A percentile compares a stretch with the other conserved stretches of the same genome.
Evolutionary conservation across 2,329 filamentous ascomycete genomes (phyloP).

Genomic region (Colletotrichum trifolii): DNA sequence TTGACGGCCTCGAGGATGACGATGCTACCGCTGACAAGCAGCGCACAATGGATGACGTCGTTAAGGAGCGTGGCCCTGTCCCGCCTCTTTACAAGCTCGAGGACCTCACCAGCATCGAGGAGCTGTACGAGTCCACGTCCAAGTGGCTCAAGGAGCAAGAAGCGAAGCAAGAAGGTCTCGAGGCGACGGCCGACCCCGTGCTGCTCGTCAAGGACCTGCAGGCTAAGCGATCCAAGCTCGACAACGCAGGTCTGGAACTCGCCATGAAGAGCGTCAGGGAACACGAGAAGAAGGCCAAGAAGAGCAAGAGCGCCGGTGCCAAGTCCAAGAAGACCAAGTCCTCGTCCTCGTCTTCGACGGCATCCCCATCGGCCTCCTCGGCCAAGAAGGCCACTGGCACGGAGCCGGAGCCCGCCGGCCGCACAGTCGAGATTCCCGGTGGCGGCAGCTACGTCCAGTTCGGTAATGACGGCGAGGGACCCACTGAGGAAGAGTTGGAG

Average conservation of each 20-base stretch:
- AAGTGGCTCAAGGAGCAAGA: slow-evolving; percentile 82
- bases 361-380: slow-evolving; percentile 40
- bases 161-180: slow-evolving; percentile 76
- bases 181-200: slow-evolving; percentile 77
- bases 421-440: slow-evolving; percentile 55
- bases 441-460: slow-evolving; percentile 46
- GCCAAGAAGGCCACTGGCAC: slow-evolving; percentile 51
- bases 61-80: slow-evolving; percentile 61
- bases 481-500: slow-evolving; percentile 61
- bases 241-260: slow-evolving; percentile 76
- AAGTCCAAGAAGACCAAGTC: slow-evolving; percentile 56
- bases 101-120: slow-evolving; percentile 75
- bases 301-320: slow-evolving; percentile 50
- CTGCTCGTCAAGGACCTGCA: slow-evolving; percentile 79
- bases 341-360: slow-evolving; percentile 54
- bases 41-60: slow-evolving; percentile 56
- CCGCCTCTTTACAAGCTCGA: slow-evolving; percentile 77
- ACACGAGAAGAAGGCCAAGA: slow-evolving; percentile 60
- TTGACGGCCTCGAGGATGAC: slow-evolving; percentile 85
- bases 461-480: slow-evolving; percentile 42
- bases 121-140: slow-evolving; percentile 69
- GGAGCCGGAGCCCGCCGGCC: slow-evolving; percentile 45
- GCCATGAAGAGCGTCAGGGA: slow-evolving; percentile 75
- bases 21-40: slow-evolving; percentile 53
- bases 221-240: slow-evolving; percentile 75